Evolutionary conservation across 345 rosid species (phyloP).

Genomic region (Triadica sebifera): DNA sequence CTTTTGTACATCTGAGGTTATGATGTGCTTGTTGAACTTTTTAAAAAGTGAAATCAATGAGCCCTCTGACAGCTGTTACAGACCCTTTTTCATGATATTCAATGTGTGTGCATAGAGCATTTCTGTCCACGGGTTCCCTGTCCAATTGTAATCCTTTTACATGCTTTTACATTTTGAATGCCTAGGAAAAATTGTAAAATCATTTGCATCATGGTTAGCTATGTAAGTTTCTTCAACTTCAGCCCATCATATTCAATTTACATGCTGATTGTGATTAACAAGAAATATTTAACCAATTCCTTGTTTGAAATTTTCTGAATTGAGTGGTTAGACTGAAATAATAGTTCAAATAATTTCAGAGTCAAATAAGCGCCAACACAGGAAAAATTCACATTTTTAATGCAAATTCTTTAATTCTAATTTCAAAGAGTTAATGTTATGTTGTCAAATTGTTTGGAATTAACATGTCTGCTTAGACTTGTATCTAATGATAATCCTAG

Average conservation of each 20-base stretch:
- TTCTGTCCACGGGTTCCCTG: background rate
- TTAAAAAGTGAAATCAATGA: background rate
- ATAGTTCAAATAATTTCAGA: background rate
- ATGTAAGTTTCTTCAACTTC: background rate
- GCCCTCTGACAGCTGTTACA: background rate
- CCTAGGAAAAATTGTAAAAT: background rate
- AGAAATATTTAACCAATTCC: background rate
- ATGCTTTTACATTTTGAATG: background rate
- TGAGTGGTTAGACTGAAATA: background rate
- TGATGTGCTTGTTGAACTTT: background rate
- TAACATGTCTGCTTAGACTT: background rate
- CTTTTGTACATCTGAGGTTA: background rate
- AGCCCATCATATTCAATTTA: background rate
- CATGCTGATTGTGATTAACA: background rate
- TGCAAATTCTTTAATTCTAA: background rate
- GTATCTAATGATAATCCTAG: background rate
- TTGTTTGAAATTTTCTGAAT: background rate
- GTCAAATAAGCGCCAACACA: background rate
- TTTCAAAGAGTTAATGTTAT: background rate
- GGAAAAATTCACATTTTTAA: background rate
- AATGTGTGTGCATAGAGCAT: background rate
- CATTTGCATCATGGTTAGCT: background rate
- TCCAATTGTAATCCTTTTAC: background rate
- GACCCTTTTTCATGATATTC: background rate
- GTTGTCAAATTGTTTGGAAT: background rate